Evolutionary conservation across 371 early-diverging fungal genomes (phyloP).

Genomic region (Capillidium heterosporum): DNA sequence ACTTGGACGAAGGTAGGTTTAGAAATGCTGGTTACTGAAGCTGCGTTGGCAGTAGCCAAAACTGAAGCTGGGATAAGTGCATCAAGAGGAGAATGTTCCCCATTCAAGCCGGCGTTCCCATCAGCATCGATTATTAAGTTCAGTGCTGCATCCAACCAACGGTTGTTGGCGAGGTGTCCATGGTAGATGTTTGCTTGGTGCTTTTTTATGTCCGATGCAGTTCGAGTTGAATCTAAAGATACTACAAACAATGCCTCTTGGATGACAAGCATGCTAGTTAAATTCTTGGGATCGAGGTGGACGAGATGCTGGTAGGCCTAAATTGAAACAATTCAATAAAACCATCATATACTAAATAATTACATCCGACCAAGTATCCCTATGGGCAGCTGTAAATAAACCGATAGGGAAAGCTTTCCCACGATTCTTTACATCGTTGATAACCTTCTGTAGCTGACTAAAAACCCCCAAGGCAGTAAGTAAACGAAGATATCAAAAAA

Average conservation of each 20-base stretch:
- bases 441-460: constrained; percentile 19
- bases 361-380: constrained; percentile 61
- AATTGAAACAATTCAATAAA: background rate
- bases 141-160: constrained; percentile 81
- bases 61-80: constrained; percentile 47
- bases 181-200: constrained; percentile 27
- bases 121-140: constrained; percentile 40
- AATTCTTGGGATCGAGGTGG: background rate
- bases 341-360: background rate
- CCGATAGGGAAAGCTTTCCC: constrained; percentile 28
- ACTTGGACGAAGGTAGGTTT: too few relatives aligned
- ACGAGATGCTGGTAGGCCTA: constrained; percentile 1
- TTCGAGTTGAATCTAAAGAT: background rate
- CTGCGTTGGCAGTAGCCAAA: constrained; percentile 31
- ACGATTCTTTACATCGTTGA: constrained; percentile 23
- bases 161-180: constrained; percentile 49
- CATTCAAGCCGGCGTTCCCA: constrained; percentile 51
- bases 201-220: constrained; percentile 10
- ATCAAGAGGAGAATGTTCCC: constrained; percentile 73
- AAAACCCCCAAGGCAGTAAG: background rate
- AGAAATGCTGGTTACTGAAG: background rate
- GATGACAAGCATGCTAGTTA: background rate
- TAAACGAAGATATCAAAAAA: background rate
- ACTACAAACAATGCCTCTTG: background rate
- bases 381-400: constrained; percentile 63